Evolutionary conservation across 768 basidiomycete genomes (phyloP).

Genomic region (Leccinum rimulosum): DNA sequence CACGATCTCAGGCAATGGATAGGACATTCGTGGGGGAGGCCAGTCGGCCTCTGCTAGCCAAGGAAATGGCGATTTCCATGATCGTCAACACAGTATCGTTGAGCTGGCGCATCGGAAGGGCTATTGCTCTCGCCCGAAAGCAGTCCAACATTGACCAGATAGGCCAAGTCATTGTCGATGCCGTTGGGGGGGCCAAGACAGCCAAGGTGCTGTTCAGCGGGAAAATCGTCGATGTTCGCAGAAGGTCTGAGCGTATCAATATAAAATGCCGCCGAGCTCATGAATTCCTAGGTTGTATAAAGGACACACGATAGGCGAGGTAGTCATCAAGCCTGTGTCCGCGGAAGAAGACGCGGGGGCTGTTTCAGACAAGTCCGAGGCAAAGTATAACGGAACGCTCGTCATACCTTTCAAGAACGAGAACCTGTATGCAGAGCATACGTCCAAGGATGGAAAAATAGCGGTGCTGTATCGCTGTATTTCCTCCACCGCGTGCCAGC

Average conservation of each 20-base stretch:
- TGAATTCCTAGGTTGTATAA: conserved; percentile 27
- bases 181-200: conserved; percentile 34
- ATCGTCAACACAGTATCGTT: conserved; percentile 54
- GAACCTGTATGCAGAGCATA: conserved; percentile 50
- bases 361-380: conserved; percentile 13
- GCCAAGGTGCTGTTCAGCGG: conserved; percentile 51
- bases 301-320: conserved; percentile 41
- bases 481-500: background rate
- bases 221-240: conserved; percentile 53
- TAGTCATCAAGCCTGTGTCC: conserved; percentile 30
- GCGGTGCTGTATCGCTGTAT: conserved; percentile 12
- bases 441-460: conserved; percentile 27
- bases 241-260: conserved; percentile 19
- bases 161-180: conserved; percentile 34
- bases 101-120: conserved; percentile 62
- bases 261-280: background rate
- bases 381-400: conserved; percentile 33
- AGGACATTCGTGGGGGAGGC: conserved; percentile 46
- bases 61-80: conserved; percentile 38
- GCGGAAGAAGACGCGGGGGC: conserved; percentile 30
- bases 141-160: conserved; percentile 41
- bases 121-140: conserved; percentile 51
- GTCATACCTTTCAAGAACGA: conserved; percentile 64
- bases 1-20: background rate
- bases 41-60: conserved; percentile 38